Percentiles rank a stretch among this genome's conserved stretches.
These are phyloP conservation scores for Alternaria solani DNA, from an alignment of 2,329 filamentous ascomycete genomes.

Conservation along the genomic window DNA sequence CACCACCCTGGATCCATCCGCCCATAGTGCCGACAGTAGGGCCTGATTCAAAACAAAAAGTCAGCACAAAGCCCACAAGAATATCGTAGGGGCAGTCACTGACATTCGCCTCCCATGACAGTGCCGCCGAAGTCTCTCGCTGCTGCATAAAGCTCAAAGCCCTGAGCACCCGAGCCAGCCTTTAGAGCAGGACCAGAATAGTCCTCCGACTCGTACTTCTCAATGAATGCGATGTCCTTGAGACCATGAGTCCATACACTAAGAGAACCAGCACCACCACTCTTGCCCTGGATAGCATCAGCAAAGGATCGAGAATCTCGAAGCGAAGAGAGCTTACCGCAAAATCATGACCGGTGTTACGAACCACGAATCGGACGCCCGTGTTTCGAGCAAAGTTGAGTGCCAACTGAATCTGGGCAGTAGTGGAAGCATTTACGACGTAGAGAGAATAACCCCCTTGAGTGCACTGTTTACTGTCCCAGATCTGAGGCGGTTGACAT, in stretches of 20 bases:
- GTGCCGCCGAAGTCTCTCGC: conserved; percentile 31
- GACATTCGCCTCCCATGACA: conserved; percentile 34
- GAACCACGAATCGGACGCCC: conserved; percentile 38
- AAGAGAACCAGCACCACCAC: conserved; percentile 29
- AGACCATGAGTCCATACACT: conserved; percentile 41
- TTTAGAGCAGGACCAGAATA: conserved; percentile 41
- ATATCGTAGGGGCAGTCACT: conserved; percentile 2
- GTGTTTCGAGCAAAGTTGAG: conserved; percentile 41
- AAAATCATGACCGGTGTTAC: conserved; percentile 45
- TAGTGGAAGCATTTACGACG: conserved; percentile 32
- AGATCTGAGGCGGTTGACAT: conserved; percentile 34
- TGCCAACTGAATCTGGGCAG: conserved; percentile 33
- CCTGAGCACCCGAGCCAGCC: conserved; percentile 39
- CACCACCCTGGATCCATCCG: conserved; percentile 57
- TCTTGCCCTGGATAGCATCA: conserved; percentile 21
- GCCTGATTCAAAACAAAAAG: conserved; percentile 19
- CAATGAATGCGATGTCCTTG: conserved; percentile 36
- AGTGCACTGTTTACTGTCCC: conserved; percentile 32
- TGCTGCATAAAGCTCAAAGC: conserved; percentile 39
- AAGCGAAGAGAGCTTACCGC: conserved; percentile 2
- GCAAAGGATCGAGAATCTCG: neutral
- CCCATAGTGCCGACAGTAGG: conserved; percentile 58
- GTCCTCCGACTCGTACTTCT: conserved; percentile 30
- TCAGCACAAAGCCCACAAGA: neutral
- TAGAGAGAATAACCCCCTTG: conserved; percentile 38